These are phyloP conservation scores for Dothideomycetes sp. DNA, from an alignment of 2,329 filamentous ascomycete species.

Conservation along the genomic window DNA sequence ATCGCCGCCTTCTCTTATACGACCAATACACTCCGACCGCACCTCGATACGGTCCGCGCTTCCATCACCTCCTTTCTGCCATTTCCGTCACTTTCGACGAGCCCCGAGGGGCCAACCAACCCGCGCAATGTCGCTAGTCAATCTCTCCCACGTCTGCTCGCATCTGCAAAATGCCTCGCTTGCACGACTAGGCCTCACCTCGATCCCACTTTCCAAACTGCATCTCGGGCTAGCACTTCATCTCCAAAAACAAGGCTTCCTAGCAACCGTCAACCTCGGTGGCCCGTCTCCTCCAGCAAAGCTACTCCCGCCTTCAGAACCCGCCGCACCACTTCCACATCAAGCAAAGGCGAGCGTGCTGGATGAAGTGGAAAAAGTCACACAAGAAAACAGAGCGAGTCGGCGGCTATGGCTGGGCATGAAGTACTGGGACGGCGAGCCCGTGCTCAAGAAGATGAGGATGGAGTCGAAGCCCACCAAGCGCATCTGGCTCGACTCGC, in stretches of 20 bases:
- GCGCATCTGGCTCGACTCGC: slow-evolving; percentile 53
- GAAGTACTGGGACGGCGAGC: slow-evolving; percentile 79
- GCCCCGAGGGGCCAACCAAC: slow-evolving; percentile 8
- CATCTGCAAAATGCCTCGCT: slow-evolving; percentile 83
- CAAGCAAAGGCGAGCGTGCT: slow-evolving; percentile 11
- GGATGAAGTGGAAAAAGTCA: slow-evolving; percentile 16
- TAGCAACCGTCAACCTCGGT: slow-evolving; percentile 67
- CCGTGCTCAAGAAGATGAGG: slow-evolving; percentile 58
- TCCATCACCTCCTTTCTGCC: too few relatives aligned
- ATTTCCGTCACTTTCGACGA: too few relatives aligned
- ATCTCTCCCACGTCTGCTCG: slow-evolving; percentile 72
- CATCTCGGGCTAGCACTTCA: slow-evolving; percentile 66
- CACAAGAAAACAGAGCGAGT: slow-evolving; percentile 52
- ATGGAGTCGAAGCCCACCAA: slow-evolving; percentile 66
- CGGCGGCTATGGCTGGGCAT: slow-evolving; percentile 78
- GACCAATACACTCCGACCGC: too few relatives aligned
- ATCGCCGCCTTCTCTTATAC: too few relatives aligned
- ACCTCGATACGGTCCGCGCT: too few relatives aligned
- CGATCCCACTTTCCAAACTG: slow-evolving; percentile 67
- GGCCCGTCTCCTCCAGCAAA: slow-evolving; percentile 42
- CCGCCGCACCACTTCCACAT: slow-evolving; percentile 1
- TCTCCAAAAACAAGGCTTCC: slow-evolving; percentile 71
- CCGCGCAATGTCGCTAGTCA: slow-evolving; percentile 56
- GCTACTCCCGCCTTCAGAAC: slow-evolving; percentile 15
- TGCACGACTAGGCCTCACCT: slow-evolving; percentile 75